Evolutionary conservation across 345 rosid species (phyloP).

Genomic region (Citrus glauca): DNA sequence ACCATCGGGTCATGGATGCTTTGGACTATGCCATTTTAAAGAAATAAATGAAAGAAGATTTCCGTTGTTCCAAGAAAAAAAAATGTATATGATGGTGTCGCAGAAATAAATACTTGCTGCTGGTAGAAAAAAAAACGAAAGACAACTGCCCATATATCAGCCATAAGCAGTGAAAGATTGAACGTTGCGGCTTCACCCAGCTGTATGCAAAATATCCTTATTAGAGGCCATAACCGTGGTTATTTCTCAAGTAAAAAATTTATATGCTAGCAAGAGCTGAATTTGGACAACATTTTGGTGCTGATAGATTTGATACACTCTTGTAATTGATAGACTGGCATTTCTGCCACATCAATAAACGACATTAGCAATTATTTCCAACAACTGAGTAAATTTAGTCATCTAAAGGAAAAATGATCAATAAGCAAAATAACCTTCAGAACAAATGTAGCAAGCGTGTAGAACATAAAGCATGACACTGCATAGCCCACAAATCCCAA

Average conservation of each 20-base stretch:
- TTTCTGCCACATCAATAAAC: not conserved
- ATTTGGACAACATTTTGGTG: not conserved
- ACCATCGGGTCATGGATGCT: no score
- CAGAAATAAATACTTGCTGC: no score
- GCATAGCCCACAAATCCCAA: constrained; percentile 37
- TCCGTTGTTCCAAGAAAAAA: no score
- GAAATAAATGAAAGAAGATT: no score
- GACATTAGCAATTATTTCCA: not conserved
- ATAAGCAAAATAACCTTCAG: constrained; percentile 34
- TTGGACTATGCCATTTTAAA: no score
- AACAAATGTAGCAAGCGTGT: constrained; percentile 39
- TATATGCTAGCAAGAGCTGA: constrained; percentile 22
- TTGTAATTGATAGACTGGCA: constrained; percentile 28
- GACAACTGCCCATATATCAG: no score
- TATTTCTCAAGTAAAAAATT: constrained; percentile 25
- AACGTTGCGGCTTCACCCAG: no score
- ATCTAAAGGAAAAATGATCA: not conserved
- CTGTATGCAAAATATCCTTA: no score
- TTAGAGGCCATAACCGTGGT: no score
- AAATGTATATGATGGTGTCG: no score
- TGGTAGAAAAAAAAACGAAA: no score
- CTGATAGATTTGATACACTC: constrained; percentile 29
- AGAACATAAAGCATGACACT: constrained; percentile 30
- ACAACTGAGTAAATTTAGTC: not conserved
- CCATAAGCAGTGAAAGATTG: no score